Evolutionary conservation across 345 rosid genomes (phyloP), one percentile per base, ranked within the genome.

Genomic region (Turritis glabra): DNA sequence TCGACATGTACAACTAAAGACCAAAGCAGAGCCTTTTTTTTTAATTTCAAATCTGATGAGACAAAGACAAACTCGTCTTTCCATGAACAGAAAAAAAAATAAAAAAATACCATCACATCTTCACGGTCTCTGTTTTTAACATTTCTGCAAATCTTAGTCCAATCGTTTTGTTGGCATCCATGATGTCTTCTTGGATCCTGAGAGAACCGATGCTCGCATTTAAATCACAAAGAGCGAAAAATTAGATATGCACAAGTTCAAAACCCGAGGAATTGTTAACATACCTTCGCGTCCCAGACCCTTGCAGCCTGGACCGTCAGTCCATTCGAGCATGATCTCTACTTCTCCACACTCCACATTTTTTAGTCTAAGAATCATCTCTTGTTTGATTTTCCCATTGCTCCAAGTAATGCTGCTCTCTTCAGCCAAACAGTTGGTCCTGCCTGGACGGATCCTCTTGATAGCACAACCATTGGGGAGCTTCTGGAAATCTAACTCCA

Each of bases 281-380:
- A 27, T 72, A 78, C 81, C 81, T 79, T 73, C 84, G 37, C 63
- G 62, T 40, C 78, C 83, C 3, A 82, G 74, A 30, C 85, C 83
- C 54, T 77, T 86, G 35, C 80, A 81, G 53, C 88, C 85, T 8
- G 81, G 77, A 61, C 82, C 69, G 0, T 89, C 85, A 61, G 88
- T 75, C 93, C 97, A 93, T 61, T 85, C 91, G 11, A 91, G 78
- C 70, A 82, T 85, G 67, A 89, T 67, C 72, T 85, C 87, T 3
- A 89, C 83, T 74, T 91, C 90, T 0, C 97, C 96, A 14, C 79
- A 82, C 66, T 87, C 87, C 0, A 87, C 96, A 22, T 93, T 86
- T 61, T 56, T 71, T 27, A 91, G 72, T 70, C 84, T 81, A 33
- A 94, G 87, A 71, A 57, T 72, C 85, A 91, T 69, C 2, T 86